Evolutionary conservation across 371 early-diverging fungal species (phyloP).

Genomic region (Mortierella sp.): DNA sequence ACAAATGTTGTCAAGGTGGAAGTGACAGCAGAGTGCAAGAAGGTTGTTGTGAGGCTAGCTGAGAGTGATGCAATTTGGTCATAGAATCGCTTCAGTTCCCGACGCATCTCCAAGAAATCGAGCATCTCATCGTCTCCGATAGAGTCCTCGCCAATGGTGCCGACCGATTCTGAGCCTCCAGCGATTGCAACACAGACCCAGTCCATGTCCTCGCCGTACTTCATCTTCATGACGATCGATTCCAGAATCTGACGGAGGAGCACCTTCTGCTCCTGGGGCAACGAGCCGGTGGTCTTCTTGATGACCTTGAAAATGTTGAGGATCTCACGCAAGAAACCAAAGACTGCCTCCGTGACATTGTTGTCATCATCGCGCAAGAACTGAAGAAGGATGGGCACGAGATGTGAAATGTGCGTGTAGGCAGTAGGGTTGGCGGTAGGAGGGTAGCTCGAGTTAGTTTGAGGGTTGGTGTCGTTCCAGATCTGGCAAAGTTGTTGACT

Average conservation of each 20-base stretch:
- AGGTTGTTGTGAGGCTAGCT: conserved; percentile 68
- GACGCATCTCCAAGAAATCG: conserved; percentile 44
- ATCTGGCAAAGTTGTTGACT: conserved; percentile 85
- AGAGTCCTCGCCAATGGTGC: conserved; percentile 50
- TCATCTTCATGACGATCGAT: conserved; percentile 87
- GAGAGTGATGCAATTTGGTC: conserved; percentile 83
- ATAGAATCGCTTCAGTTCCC: conserved; percentile 80
- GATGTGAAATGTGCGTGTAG: conserved; percentile 54
- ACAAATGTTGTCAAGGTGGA: conserved; percentile 68
- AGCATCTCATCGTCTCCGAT: conserved; percentile 52
- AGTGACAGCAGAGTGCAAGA: conserved; percentile 72
- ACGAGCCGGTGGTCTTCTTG: conserved; percentile 73
- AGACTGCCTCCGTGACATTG: conserved; percentile 84
- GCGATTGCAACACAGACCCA: conserved; percentile 69
- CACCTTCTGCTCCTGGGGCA: conserved; percentile 77
- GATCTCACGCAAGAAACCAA: conserved; percentile 80
- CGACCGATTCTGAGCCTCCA: conserved; percentile 51
- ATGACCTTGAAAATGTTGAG: conserved; percentile 66
- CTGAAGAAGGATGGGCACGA: conserved; percentile 55
- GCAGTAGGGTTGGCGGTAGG: conserved; percentile 60
- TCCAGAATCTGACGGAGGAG: conserved; percentile 80
- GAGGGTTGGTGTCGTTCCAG: conserved; percentile 72
- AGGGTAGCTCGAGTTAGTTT: conserved; percentile 37
- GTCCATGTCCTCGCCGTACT: conserved; percentile 88
- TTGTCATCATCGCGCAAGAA: conserved; percentile 80